Evolutionary conservation across 179 eudicot genomes (phyloP), one percentile per base, ranked within the genome.

Genomic region (Gypsophila paniculata): DNA sequence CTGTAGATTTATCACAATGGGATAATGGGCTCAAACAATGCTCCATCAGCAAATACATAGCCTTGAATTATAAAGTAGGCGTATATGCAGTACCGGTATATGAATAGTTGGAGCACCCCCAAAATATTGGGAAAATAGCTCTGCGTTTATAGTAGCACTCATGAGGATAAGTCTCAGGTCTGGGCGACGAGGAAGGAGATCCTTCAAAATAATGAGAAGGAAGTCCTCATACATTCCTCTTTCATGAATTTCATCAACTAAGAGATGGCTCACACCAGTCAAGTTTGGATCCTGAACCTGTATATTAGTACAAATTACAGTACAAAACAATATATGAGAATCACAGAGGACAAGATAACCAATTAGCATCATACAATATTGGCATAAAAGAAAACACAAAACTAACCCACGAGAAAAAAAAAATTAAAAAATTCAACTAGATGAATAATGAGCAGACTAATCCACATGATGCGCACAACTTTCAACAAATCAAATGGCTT

Each of bases 141-240:
- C 96, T 15, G 98, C 96, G 76, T 93, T 93, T 58, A 93, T 93
- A 67, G 98, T 93, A 74, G 98, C 98, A 85, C 98, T 93, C 97
- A 93, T 93, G 58, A 91, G 84, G 75, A 93, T 79, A 74, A 93
- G 86, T 66, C 96, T 90, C 21, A 93, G 74, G 78, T 91, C 96
- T 74, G 96, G 91, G 38, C 98, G 91, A 34, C 86, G 93, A 61
- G 96, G 96, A 77, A 93, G 98, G 67, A 93, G 91, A 73, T 91
- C 97, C 74, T 82, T 89, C 76, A 93, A 75, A 73, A 93, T 88
- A 64, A 93, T 93, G 57, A 93, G 81, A 62, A 91, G 88, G 76
- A 93, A 93, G 81, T 93, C 98, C 86, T 93, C 98, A 71, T 93
- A 89, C 91, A 93, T 91, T 71, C 98, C 98, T 85, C 98, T 84